A percentile compares a stretch with the other conserved stretches of the same genome.
phyloP scores from a whole-genome alignment of 2,329 filamentous ascomycete genomes.

The Trichoderma asperellum region DNA sequence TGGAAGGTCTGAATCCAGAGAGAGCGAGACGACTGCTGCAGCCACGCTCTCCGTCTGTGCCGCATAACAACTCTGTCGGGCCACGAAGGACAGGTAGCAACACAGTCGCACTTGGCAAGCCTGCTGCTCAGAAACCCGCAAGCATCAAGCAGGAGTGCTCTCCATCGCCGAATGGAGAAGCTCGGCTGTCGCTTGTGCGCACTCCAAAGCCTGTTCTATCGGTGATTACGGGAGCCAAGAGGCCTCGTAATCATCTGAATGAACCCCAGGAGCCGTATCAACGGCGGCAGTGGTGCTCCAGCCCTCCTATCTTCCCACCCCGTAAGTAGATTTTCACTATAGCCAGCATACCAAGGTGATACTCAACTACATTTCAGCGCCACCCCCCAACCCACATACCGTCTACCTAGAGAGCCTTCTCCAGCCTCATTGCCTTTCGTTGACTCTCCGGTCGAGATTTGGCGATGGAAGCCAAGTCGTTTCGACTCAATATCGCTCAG shows the following conservation, averaged over 20 bases:
- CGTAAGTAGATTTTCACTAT: background rate
- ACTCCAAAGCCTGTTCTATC: background rate
- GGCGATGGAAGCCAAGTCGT: background rate
- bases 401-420: constrained; percentile 30
- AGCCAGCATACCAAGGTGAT: background rate
- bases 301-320: background rate
- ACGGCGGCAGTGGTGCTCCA: background rate
- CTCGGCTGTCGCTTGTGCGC: background rate
- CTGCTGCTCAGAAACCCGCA: background rate
- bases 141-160: background rate
- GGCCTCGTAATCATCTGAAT: constrained; percentile 3
- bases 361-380: constrained; percentile 26
- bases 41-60: constrained; percentile 24
- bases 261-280: background rate
- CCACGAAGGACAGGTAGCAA: constrained; percentile 23
- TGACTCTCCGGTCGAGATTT: constrained; percentile 27
- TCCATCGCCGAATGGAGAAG: background rate
- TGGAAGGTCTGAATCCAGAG: constrained; percentile 37
- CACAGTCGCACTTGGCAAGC: background rate
- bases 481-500: constrained; percentile 7
- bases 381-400: constrained; percentile 24
- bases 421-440: constrained; percentile 25
- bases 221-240: constrained; percentile 9
- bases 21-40: constrained; percentile 34
- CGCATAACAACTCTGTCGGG: background rate